Conservation (phyloP, 78 protist species). For the Chrysochromulina tobinii region DNA sequence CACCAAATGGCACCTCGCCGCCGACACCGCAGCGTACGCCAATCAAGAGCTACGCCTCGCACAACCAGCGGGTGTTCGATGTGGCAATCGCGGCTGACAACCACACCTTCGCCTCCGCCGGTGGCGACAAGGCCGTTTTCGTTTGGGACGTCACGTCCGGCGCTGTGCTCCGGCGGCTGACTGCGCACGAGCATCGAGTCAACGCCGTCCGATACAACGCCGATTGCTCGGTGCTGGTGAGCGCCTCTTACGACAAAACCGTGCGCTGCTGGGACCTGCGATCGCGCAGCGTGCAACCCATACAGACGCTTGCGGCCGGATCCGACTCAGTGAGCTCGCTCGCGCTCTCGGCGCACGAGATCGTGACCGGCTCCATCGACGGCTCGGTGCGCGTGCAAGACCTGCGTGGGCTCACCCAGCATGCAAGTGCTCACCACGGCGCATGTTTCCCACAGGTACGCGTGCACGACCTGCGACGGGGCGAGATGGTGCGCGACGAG, state of each 20-base stretch:
- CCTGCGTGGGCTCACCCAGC: neutral
- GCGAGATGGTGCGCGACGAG: neutral
- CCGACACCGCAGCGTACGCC: neutral
- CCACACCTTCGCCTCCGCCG: neutral
- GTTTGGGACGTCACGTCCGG: slow-evolving; percentile 42
- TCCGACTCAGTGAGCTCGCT: neutral
- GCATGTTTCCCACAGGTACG: no score
- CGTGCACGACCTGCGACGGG: slow-evolving; percentile 14
- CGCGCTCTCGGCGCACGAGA: neutral
- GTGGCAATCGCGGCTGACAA: slow-evolving; percentile 3
- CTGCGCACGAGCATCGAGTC: slow-evolving; percentile 14
- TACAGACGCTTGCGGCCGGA: neutral
- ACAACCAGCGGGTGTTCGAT: slow-evolving; percentile 27
- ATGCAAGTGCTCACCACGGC: no score
- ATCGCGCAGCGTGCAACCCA: neutral
- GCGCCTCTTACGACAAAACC: slow-evolving; percentile 30
- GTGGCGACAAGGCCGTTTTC: neutral
- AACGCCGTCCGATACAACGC: neutral
- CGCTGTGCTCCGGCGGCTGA: neutral
- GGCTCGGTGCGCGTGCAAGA: slow-evolving; percentile 3
- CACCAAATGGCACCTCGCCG: neutral
- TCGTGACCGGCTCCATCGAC: slow-evolving; percentile 20
- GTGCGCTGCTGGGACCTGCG: slow-evolving; percentile 41
- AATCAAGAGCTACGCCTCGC: slow-evolving; percentile 45
- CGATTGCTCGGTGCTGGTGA: neutral